These are phyloP conservation scores for Stephania japonica DNA, from an alignment of 164 flowering plant species.

Conservation along the genomic window DNA sequence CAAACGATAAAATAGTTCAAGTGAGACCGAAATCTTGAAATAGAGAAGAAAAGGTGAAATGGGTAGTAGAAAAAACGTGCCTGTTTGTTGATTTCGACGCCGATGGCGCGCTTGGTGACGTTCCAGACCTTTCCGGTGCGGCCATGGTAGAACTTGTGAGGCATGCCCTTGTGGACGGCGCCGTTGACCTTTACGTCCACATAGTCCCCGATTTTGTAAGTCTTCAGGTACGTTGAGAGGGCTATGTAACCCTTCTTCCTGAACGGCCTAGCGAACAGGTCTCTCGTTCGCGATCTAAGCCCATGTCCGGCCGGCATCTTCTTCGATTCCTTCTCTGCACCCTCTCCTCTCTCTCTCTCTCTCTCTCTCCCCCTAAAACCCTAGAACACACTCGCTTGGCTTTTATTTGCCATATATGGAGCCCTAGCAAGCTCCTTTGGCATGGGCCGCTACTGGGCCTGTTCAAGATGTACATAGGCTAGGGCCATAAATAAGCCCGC, in stretches of 20 bases:
- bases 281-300: conserved; percentile 59
- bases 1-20: too few relatives aligned
- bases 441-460: background rate
- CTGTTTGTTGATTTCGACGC: conserved; percentile 84
- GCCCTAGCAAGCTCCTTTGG: background rate
- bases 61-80: conserved; percentile 16
- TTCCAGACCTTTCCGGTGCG: conserved; percentile 83
- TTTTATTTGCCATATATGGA: background rate
- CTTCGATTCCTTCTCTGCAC: background rate
- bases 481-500: too few relatives aligned
- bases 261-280: conserved; percentile 56
- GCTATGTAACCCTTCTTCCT: conserved; percentile 76
- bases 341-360: background rate
- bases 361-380: background rate
- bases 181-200: conserved; percentile 82
- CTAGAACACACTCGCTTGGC: background rate
- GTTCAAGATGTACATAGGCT: too few relatives aligned
- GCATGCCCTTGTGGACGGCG: conserved; percentile 88
- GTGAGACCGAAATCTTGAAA: background rate
- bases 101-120: conserved; percentile 82
- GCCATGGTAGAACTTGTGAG: conserved; percentile 88
- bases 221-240: conserved; percentile 51
- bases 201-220: conserved; percentile 52
- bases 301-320: conserved; percentile 84
- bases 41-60: background rate